Evolutionary conservation across 495 filamentous ascomycete species (phyloP).

Genomic region (Hypoxylon intermedium): DNA sequence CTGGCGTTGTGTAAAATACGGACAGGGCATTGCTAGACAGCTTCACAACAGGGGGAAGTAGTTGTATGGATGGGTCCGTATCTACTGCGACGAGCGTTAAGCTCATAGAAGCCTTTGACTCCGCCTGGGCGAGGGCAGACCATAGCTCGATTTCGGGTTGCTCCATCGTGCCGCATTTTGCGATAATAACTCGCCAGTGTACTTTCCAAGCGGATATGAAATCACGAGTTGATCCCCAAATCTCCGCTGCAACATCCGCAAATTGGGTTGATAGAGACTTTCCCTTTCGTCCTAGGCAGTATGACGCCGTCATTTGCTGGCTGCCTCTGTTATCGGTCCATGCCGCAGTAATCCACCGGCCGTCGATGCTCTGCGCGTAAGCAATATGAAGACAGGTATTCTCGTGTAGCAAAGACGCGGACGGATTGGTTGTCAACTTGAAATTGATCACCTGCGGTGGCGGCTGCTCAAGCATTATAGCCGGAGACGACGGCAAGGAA

Average conservation of each 20-base stretch:
- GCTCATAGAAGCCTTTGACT: constrained; percentile 54
- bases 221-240: constrained; percentile 84
- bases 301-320: constrained; percentile 78
- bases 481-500: constrained; percentile 60
- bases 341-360: constrained; percentile 86
- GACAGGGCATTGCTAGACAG: constrained; percentile 50
- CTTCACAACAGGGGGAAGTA: constrained; percentile 61
- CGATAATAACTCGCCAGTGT: constrained; percentile 81
- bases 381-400: constrained; percentile 86
- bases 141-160: constrained; percentile 74
- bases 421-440: constrained; percentile 70
- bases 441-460: constrained; percentile 80
- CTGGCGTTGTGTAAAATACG: constrained; percentile 59
- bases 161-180: constrained; percentile 74
- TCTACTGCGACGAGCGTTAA: constrained; percentile 72
- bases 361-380: constrained; percentile 80
- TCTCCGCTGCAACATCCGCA: constrained; percentile 72
- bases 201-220: constrained; percentile 74
- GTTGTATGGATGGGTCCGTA: constrained; percentile 67
- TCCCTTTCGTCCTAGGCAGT: constrained; percentile 74
- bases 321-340: constrained; percentile 88
- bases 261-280: constrained; percentile 62
- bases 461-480: constrained; percentile 76
- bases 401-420: constrained; percentile 78
- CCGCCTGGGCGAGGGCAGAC: constrained; percentile 52